These are phyloP conservation scores for Albifimbria verrucaria DNA, from an alignment of 2,329 filamentous ascomycete genomes.

Conservation along the genomic window DNA sequence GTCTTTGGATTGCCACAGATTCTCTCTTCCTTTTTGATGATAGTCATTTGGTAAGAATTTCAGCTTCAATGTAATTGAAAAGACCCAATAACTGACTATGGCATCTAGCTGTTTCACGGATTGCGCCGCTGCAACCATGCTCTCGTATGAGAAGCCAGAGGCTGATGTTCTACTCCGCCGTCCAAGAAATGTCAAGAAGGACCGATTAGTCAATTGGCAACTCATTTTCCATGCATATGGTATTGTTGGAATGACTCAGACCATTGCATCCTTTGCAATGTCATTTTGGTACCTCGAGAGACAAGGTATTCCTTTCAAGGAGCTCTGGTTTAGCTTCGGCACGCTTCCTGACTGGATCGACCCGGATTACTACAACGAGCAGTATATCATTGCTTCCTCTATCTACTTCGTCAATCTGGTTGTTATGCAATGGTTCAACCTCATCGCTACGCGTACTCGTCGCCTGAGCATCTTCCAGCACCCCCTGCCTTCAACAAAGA, in stretches of 20 bases:
- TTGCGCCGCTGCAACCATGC: conserved; percentile 66
- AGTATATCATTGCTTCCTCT: conserved; percentile 63
- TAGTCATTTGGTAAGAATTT: conserved; percentile 52
- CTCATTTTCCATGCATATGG: conserved; percentile 72
- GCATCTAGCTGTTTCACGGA: conserved; percentile 67
- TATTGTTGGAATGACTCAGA: conserved; percentile 64
- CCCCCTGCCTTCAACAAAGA: conserved; percentile 59
- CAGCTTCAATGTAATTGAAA: background rate
- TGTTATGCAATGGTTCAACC: conserved; percentile 78
- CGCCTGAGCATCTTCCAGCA: conserved; percentile 69
- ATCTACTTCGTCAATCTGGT: conserved; percentile 81
- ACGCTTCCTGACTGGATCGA: conserved; percentile 45
- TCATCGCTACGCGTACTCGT: conserved; percentile 66
- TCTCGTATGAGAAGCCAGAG: conserved; percentile 76
- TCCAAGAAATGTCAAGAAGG: conserved; percentile 65
- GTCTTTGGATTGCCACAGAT: conserved; percentile 71
- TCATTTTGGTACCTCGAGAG: conserved; percentile 63
- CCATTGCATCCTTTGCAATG: conserved; percentile 59
- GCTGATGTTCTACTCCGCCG: conserved; percentile 68
- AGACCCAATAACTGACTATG: background rate
- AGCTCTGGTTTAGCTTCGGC: conserved; percentile 68
- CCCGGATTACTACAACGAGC: conserved; percentile 49
- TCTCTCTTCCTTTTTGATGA: conserved; percentile 71
- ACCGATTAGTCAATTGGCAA: conserved; percentile 70
- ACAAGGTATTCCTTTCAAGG: conserved; percentile 60